phyloP scores from a whole-genome alignment of 176 grass and related monocot species.

The Triticum timopheevii region DNA sequence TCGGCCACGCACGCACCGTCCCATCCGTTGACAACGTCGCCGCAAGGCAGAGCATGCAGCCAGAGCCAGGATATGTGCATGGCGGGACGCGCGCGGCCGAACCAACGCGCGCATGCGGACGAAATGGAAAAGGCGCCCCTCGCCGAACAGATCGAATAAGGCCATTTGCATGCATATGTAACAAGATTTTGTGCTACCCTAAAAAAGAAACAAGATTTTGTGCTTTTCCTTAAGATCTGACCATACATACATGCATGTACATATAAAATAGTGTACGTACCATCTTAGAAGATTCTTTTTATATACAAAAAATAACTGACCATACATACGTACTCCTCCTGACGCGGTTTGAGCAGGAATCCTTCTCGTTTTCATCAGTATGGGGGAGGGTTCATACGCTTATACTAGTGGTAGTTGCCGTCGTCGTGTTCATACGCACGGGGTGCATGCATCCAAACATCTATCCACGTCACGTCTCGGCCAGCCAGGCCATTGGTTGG shows the following conservation, averaged over 20 bases:
- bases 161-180: too few relatives aligned
- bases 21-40: constrained; percentile 24
- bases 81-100: neutral
- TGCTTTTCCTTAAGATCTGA: too few relatives aligned
- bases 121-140: neutral
- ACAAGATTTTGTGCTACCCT: too few relatives aligned
- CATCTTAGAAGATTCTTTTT: neutral
- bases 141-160: neutral
- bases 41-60: neutral
- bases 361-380: constrained; percentile 13
- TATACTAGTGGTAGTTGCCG: neutral
- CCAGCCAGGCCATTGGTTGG: constrained; percentile 36
- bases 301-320: neutral
- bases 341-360: constrained; percentile 36
- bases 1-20: neutral
- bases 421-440: neutral
- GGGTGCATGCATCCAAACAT: neutral
- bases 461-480: neutral
- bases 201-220: too few relatives aligned
- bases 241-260: neutral
- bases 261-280: neutral
- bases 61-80: neutral
- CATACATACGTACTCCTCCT: neutral
- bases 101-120: neutral
- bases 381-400: neutral